Conservation (phyloP, 1,139 yeast genomes). For the Protomyces macrosporus region DNA sequence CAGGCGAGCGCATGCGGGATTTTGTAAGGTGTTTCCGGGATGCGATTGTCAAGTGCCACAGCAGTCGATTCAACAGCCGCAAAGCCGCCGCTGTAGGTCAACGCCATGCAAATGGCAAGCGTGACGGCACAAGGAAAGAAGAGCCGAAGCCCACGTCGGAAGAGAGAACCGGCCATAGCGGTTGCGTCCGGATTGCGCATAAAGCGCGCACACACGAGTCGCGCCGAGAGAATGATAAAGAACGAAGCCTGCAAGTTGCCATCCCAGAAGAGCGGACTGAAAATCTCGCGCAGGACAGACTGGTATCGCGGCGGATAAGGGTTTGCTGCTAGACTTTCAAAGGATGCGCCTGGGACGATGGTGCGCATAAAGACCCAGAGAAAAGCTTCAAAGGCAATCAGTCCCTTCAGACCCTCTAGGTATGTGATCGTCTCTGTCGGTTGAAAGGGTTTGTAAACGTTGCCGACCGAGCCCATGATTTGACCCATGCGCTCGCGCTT, state of each 20-base stretch:
- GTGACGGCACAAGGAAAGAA: slow-evolving; percentile 24
- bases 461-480: slow-evolving; percentile 4
- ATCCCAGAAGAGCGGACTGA: slow-evolving; percentile 23
- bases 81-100: slow-evolving; percentile 12
- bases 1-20: slow-evolving; percentile 16
- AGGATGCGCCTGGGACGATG: slow-evolving; percentile 22
- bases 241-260: slow-evolving; percentile 19
- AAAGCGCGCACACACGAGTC: slow-evolving; percentile 13
- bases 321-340: slow-evolving; percentile 13
- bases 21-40: slow-evolving; percentile 20
- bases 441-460: not conserved
- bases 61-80: slow-evolving; percentile 5
- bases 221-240: slow-evolving; percentile 22
- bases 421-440: not conserved
- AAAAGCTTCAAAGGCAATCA: slow-evolving; percentile 23
- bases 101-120: slow-evolving; percentile 8
- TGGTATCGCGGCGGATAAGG: slow-evolving; percentile 20
- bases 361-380: slow-evolving; percentile 24
- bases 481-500: not conserved
- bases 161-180: slow-evolving; percentile 22
- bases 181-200: not conserved
- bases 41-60: slow-evolving; percentile 5
- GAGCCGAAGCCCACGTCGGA: slow-evolving; percentile 18
- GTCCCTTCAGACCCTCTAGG: slow-evolving; percentile 16
- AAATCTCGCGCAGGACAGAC: slow-evolving; percentile 22